Base-by-base conservation (phyloP, 768 basidiomycete species). In the Fistulinella prunicolor region DNA sequence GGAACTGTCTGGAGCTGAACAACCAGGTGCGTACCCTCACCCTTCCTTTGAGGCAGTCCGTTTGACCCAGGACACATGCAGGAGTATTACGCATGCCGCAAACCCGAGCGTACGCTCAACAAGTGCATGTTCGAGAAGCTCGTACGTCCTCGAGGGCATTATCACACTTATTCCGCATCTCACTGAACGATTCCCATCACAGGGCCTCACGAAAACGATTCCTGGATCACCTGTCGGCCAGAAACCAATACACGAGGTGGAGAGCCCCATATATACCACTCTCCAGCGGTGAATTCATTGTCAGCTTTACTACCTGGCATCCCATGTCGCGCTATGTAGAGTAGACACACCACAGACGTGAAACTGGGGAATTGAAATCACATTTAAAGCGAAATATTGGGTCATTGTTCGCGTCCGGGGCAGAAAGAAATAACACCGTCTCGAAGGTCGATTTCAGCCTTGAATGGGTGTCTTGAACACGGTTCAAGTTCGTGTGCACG, bases 51-150 rank as follows among this genome's bases (percentile, higher is more conserved):
- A 43, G 9, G 9, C 8, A n/a, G 43, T 17, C 20, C 17, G 5
- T 16, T 20, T 38, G 14, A 52, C 39, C 19, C 19, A 9, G 10
- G 16, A 26, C 24, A 9, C 22, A 46, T 32, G 28, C 63, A 96
- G 94, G 86, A 93, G 72, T 94, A 89, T 68, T 85, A 85, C 63
- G 78, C 76, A 24, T 99, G 96, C 67, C 86, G 96, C 56, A 85
- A 88, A 67, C 85, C 83, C 4, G 96, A 99, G 67, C 83, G 86
- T 53, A 67, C 81, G 45, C 78, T 97, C 39, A 99, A 98, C 76
- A 74, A 83, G 49, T 98, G 95, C 74, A 89, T 95, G 78, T 94
- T 97, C 63, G 86, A 94, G 69, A 97, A 96, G 67, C 79, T 98
- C 58, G 95, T 93, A 57, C 57, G 89, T 81, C 42, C 30, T 47